Conservation (phyloP, 2,329 filamentous ascomycete genomes). For the Diaporthe sp. region DNA sequence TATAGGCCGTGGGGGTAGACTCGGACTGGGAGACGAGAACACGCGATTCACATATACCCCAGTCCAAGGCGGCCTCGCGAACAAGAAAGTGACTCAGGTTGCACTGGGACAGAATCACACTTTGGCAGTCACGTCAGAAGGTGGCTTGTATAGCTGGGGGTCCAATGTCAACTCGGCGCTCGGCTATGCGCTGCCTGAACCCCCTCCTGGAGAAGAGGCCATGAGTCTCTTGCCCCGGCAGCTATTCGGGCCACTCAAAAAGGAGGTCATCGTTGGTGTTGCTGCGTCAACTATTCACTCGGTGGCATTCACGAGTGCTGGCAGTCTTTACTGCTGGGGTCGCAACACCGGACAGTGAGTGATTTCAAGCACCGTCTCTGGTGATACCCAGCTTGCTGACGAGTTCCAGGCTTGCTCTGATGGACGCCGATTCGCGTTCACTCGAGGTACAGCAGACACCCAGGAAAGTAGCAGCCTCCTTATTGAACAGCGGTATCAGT, state of each 20-base stretch:
- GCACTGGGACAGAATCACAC: constrained; percentile 94
- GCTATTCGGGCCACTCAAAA: constrained; percentile 92
- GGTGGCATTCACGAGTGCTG: constrained; percentile 82
- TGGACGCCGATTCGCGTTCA: constrained; percentile 94
- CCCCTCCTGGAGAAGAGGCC: constrained; percentile 82
- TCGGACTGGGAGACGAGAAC: constrained; percentile 90
- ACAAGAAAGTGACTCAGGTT: constrained; percentile 81
- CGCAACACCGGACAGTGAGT: constrained; percentile 88
- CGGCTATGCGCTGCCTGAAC: constrained; percentile 82
- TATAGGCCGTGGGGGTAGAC: constrained; percentile 88
- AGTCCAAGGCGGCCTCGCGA: constrained; percentile 81
- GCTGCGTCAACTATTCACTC: constrained; percentile 94
- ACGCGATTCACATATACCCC: constrained; percentile 90
- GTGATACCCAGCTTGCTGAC: background rate
- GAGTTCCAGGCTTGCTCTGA: constrained; percentile 75
- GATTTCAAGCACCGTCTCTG: background rate
- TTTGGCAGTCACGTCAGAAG: constrained; percentile 85
- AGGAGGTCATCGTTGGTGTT: constrained; percentile 83
- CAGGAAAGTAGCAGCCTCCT: constrained; percentile 87
- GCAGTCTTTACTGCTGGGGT: constrained; percentile 92
- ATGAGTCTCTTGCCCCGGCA: constrained; percentile 87
- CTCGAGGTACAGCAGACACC: constrained; percentile 87
- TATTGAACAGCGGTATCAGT: constrained; percentile 80
- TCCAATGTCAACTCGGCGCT: constrained; percentile 88
- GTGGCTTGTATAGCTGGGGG: constrained; percentile 97